Conservation (phyloP, 768 basidiomycete species). For the Candolleomyces efflorescens region DNA sequence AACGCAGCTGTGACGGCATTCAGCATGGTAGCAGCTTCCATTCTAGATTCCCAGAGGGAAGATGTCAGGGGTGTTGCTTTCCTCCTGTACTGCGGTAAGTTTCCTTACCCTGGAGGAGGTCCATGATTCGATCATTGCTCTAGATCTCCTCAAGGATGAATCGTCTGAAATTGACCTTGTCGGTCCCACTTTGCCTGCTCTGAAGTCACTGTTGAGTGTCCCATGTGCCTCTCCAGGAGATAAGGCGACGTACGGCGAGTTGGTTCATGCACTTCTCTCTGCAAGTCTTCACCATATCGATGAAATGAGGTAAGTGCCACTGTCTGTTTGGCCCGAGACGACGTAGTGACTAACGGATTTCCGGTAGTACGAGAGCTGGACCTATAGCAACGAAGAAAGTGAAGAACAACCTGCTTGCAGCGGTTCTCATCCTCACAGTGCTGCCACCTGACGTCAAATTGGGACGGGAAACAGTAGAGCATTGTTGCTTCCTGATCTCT, state of each 20-base stretch:
- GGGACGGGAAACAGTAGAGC: slow-evolving; percentile 74
- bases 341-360: background rate
- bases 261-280: slow-evolving; percentile 81
- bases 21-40: slow-evolving; percentile 50
- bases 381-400: slow-evolving; percentile 73
- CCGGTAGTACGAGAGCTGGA: slow-evolving; percentile 71
- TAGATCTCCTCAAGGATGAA: slow-evolving; percentile 86
- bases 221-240: slow-evolving; percentile 36
- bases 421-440: slow-evolving; percentile 81
- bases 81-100: slow-evolving; percentile 72
- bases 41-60: slow-evolving; percentile 55
- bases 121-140: background rate
- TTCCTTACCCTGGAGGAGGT: background rate
- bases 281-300: slow-evolving; percentile 84
- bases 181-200: slow-evolving; percentile 72
- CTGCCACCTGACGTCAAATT: slow-evolving; percentile 64
- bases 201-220: slow-evolving; percentile 70
- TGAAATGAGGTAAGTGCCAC: slow-evolving; percentile 71
- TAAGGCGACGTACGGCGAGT: slow-evolving; percentile 49
- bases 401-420: slow-evolving; percentile 85
- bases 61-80: slow-evolving; percentile 78
- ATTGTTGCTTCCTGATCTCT: slow-evolving; percentile 77
- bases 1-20: slow-evolving; percentile 60
- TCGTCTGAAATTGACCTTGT: slow-evolving; percentile 73
- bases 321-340: background rate